These are phyloP conservation scores for Colletotrichum sp. DNA, from an alignment of 2,329 filamentous ascomycete species.

Conservation along the genomic window DNA sequence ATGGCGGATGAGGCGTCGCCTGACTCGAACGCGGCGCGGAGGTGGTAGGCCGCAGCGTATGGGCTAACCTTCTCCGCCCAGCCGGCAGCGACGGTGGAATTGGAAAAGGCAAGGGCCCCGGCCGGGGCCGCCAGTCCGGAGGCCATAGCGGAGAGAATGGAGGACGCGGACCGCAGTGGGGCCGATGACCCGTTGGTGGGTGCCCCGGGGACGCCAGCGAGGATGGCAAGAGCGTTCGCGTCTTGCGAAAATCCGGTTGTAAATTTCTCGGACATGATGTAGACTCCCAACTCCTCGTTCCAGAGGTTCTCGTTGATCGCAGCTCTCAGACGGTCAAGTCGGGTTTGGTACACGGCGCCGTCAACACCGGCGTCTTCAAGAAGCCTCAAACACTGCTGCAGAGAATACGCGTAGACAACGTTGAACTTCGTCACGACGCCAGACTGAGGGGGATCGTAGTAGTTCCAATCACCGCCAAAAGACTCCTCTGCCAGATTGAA, in stretches of 20 bases:
- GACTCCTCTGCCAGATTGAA: conserved; percentile 31
- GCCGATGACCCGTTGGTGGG: background rate
- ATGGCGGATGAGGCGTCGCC: conserved; percentile 4
- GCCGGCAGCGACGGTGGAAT: conserved; percentile 1
- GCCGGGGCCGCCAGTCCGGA: background rate
- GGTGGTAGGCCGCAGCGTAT: conserved; percentile 33
- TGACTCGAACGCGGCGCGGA: conserved; percentile 30
- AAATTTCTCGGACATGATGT: conserved; percentile 26
- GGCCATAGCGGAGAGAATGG: conserved; percentile 15
- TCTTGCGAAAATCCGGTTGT: conserved; percentile 31
- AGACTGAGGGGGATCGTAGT: conserved; percentile 34
- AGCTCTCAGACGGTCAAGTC: conserved; percentile 27
- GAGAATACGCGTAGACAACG: conserved; percentile 33
- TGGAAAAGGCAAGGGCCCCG: conserved; percentile 23
- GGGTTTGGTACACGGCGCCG: conserved; percentile 23
- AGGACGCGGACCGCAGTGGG: background rate
- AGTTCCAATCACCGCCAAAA: conserved; percentile 39
- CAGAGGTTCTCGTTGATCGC: conserved; percentile 31
- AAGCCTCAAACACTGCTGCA: conserved; percentile 28
- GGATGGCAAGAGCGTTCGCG: conserved; percentile 35
- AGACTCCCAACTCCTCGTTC: conserved; percentile 28
- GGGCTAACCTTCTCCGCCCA: conserved; percentile 28
- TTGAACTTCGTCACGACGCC: conserved; percentile 37
- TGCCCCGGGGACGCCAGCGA: conserved; percentile 28
- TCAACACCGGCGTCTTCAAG: conserved; percentile 26